These are phyloP conservation scores for Globisporangium alternatum DNA, from an alignment of 352 stramenopile genomes.

Conservation along the genomic window DNA sequence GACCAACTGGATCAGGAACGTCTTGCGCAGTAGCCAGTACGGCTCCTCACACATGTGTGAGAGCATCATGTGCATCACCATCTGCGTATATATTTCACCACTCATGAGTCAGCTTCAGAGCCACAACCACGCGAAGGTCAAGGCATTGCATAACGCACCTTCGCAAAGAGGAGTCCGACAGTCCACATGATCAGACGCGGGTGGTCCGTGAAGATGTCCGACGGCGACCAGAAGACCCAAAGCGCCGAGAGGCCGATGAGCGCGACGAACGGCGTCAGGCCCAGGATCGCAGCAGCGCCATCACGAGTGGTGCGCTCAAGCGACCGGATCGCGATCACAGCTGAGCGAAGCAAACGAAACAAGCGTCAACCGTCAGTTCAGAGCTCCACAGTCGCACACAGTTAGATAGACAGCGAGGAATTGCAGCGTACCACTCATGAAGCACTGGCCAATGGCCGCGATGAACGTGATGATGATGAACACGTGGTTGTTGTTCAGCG, in stretches of 20 bases:
- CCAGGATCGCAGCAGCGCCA: slow-evolving; percentile 54
- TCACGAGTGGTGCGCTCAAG: slow-evolving; percentile 60
- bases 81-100: slow-evolving; percentile 31
- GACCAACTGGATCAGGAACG: slow-evolving; percentile 59
- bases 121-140: not conserved
- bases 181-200: slow-evolving; percentile 86
- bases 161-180: slow-evolving; percentile 75
- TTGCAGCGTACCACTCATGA: slow-evolving; percentile 55
- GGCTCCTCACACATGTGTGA: slow-evolving; percentile 85
- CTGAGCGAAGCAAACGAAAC: slow-evolving; percentile 25
- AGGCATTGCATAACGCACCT: slow-evolving; percentile 34
- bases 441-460: slow-evolving; percentile 58
- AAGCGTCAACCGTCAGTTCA: not conserved
- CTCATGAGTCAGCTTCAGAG: not conserved
- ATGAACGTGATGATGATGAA: slow-evolving; percentile 77
- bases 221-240: slow-evolving; percentile 78
- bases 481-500: slow-evolving; percentile 75
- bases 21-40: slow-evolving; percentile 85
- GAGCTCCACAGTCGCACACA: not conserved
- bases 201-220: slow-evolving; percentile 79
- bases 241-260: slow-evolving; percentile 69
- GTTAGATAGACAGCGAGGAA: not conserved
- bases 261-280: slow-evolving; percentile 61
- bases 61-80: slow-evolving; percentile 91
- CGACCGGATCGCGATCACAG: slow-evolving; percentile 60